Conservation (phyloP, 2,329 filamentous ascomycete genomes). For the Fusarium tupiense region DNA sequence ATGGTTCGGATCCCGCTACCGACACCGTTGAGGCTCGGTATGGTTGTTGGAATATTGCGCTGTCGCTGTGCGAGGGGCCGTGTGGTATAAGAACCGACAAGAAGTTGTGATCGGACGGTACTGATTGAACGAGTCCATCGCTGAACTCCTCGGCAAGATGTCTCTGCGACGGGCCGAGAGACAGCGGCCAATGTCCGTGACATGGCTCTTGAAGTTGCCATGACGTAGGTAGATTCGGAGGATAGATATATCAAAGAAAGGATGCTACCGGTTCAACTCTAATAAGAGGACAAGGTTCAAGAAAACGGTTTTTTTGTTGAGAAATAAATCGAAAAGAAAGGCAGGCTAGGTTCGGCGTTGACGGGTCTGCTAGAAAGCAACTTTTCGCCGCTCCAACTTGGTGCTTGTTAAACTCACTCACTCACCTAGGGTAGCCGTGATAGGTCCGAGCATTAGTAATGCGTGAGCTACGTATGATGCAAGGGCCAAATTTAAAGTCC, state of each 20-base stretch:
- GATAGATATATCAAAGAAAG: background rate
- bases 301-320: background rate
- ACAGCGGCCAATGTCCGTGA: constrained; percentile 39
- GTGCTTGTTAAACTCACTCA: constrained; percentile 7
- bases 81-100: constrained; percentile 29
- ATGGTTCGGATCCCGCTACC: constrained; percentile 72
- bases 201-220: constrained; percentile 40
- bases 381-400: constrained; percentile 43
- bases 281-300: background rate
- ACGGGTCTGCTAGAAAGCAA: constrained; percentile 30
- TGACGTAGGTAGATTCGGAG: constrained; percentile 13
- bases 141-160: constrained; percentile 34
- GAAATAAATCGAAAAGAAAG: background rate
- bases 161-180: constrained; percentile 35
- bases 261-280: background rate
- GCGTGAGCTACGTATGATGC: constrained; percentile 44
- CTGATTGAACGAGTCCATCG: constrained; percentile 45
- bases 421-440: constrained; percentile 21
- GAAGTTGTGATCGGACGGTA: constrained; percentile 35
- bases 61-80: constrained; percentile 35
- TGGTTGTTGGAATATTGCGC: constrained; percentile 14
- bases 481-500: constrained; percentile 28
- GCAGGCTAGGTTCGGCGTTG: constrained; percentile 14
- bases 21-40: constrained; percentile 39
- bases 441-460: constrained; percentile 49